A percentile compares a stretch with the other conserved stretches of the same genome.
Evolutionary conservation across 2,329 filamentous ascomycete genomes (phyloP).

Genomic region (Arthroderma uncinatum): DNA sequence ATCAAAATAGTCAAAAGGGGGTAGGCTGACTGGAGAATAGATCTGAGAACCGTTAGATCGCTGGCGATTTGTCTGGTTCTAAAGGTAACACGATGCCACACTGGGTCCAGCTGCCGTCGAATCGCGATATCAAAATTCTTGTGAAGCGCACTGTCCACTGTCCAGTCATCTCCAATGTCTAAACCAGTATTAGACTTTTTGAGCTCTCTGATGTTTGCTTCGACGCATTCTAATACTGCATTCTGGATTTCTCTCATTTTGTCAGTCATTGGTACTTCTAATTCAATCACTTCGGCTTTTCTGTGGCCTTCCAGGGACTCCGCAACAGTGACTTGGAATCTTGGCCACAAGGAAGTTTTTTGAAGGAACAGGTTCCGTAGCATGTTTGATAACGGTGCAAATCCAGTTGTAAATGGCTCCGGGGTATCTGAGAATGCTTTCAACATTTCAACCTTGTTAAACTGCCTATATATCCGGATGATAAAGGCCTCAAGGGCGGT

Average conservation of each 20-base stretch:
- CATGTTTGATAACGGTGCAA: constrained; percentile 77
- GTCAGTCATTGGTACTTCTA: constrained; percentile 93
- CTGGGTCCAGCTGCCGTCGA: constrained; percentile 79
- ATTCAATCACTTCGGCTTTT: constrained; percentile 92
- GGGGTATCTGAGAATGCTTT: constrained; percentile 94
- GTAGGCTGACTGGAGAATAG: constrained; percentile 57
- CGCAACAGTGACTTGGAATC: constrained; percentile 85
- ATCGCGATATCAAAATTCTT: constrained; percentile 86
- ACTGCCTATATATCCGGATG: constrained; percentile 80
- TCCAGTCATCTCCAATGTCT: constrained; percentile 88
- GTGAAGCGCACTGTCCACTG: constrained; percentile 80
- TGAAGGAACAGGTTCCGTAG: constrained; percentile 85
- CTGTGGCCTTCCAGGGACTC: constrained; percentile 80
- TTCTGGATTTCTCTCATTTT: constrained; percentile 89
- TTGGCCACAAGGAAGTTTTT: constrained; percentile 81
- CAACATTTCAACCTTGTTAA: constrained; percentile 85
- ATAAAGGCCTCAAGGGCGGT: constrained; percentile 94
- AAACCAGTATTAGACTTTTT: constrained; percentile 82
- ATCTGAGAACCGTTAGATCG: constrained; percentile 72
- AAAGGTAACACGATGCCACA: constrained; percentile 94
- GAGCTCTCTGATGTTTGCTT: constrained; percentile 84
- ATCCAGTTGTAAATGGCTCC: constrained; percentile 79
- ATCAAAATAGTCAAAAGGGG: not conserved
- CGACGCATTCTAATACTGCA: constrained; percentile 89
- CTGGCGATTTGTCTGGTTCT: constrained; percentile 90